Conservation (phyloP, 371 early-diverging fungal species). For the Apophysomyces variabilis region DNA sequence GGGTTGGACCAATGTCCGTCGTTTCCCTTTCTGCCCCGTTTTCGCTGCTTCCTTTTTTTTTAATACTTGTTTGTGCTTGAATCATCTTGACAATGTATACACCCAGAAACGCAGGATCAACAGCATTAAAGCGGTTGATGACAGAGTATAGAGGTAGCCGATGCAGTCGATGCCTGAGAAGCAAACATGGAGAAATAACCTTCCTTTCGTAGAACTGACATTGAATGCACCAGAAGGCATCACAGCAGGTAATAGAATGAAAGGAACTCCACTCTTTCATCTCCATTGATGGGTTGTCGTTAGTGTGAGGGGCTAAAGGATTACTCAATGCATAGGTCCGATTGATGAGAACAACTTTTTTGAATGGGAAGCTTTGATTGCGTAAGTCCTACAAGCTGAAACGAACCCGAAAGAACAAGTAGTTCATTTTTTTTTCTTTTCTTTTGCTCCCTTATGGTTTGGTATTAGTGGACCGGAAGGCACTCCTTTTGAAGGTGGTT, state of each 20-base stretch:
- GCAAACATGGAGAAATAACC: not conserved
- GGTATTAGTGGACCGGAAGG: slow-evolving; percentile 85
- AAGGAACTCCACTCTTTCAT: slow-evolving; percentile 6
- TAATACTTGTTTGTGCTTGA: no score
- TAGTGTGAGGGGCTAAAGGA: not conserved
- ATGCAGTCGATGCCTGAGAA: not conserved
- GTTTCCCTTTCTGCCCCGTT: not conserved
- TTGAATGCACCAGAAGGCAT: slow-evolving; percentile 96
- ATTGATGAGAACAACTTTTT: slow-evolving; percentile 92
- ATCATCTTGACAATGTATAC: slow-evolving; percentile 31
- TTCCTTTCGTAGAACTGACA: slow-evolving; percentile 76
- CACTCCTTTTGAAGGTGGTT: slow-evolving; percentile 91
- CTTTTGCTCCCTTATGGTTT: slow-evolving; percentile 5
- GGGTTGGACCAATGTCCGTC: no score
- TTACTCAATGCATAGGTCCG: slow-evolving; percentile 63
- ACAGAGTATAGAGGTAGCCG: slow-evolving; percentile 90
- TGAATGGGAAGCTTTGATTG: slow-evolving; percentile 95
- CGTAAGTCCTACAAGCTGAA: slow-evolving; percentile 54
- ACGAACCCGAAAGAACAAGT: not conserved
- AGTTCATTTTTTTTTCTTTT: slow-evolving; percentile 1
- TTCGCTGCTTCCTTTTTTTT: slow-evolving; percentile 4
- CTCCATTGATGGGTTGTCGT: no score
- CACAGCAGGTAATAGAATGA: slow-evolving; percentile 74
- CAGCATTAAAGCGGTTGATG: slow-evolving; percentile 95
- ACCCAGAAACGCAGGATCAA: slow-evolving; percentile 58